Evolutionary conservation across 208 protist species (phyloP), one percentile per base, ranked within the genome.

Genomic region (Leishmania arabica): DNA sequence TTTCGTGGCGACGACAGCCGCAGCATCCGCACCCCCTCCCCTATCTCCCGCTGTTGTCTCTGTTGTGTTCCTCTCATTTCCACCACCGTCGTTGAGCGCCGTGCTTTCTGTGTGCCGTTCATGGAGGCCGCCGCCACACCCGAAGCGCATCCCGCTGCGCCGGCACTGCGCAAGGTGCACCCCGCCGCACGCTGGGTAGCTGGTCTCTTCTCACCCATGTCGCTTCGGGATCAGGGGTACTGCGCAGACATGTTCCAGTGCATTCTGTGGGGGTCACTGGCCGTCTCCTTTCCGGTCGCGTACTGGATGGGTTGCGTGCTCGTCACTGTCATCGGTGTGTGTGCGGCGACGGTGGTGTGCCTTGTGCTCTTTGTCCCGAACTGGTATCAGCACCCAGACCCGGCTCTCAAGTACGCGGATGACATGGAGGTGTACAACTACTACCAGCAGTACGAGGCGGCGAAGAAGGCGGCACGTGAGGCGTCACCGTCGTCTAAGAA

Each of bases 191-290:
- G 69, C 8, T 91, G 84, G 78, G 51, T 97, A 37, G 89, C 91
- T 6, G 87, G 84, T n/a, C 82, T 97, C 34, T 77, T 90, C 17
- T 89, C 89, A n/a, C 93, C 91, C 78, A 96, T 97, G 92, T 96
- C 91, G 24, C 78, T 97, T 24, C 65, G 47, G 21, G 95, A 96
- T 62, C 95, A 97, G 77, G 65, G 74, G 58, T 82, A 75, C 49
- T 88, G 83, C n/a, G 66, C 62, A 17, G 79, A 47, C 3, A 85
- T 79, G 49, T 75, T 85, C 37, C 81, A 84, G 45, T 62, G 62
- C 21, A 68, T 95, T n/a, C 77, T 97, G 45, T 93, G 86, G 80
- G 80, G 86, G 42, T 79, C 86, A 27, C 72, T 95, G 66, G 54
- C 86, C 34, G 53, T 95, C 53, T 90, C 89, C 31, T 93, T 90